Conservation (phyloP, 2,329 filamentous ascomycete genomes). For the Didymella pinodella region DNA sequence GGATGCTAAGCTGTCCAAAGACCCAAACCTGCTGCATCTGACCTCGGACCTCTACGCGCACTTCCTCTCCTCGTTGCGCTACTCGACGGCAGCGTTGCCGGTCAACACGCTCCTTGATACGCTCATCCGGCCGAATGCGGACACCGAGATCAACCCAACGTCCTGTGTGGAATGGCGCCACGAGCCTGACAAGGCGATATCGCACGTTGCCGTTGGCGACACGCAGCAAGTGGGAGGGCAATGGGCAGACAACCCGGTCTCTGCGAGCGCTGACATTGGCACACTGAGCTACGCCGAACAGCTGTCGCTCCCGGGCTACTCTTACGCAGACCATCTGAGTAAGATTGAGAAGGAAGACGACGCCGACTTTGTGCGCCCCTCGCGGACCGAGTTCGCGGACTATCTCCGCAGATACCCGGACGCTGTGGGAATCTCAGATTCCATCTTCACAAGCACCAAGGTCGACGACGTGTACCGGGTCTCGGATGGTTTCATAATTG, state of each 20-base stretch:
- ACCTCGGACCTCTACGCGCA: conserved; percentile 63
- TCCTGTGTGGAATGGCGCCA: conserved; percentile 64
- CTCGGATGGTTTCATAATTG: conserved; percentile 58
- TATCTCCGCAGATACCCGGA: conserved; percentile 64
- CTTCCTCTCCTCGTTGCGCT: conserved; percentile 66
- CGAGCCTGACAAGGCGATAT: conserved; percentile 59
- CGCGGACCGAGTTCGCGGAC: conserved; percentile 61
- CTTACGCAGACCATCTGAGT: conserved; percentile 62
- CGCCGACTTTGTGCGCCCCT: conserved; percentile 62
- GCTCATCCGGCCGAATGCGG: conserved; percentile 65
- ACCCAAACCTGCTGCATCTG: conserved; percentile 58
- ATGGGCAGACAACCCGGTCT: conserved; percentile 64
- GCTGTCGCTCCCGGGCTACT: conserved; percentile 67
- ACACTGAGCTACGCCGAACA: conserved; percentile 69
- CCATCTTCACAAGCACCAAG: conserved; percentile 55
- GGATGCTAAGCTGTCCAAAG: conserved; percentile 61
- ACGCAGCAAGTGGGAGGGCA: conserved; percentile 63
- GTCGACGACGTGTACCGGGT: conserved; percentile 56
- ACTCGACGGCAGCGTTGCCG: conserved; percentile 68
- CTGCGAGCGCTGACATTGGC: conserved; percentile 64
- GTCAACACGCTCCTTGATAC: conserved; percentile 68
- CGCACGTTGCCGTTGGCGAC: conserved; percentile 64
- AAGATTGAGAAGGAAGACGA: conserved; percentile 52
- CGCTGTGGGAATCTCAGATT: conserved; percentile 60
- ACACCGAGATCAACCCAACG: conserved; percentile 62